Base-by-base conservation (phyloP, 225 moss, liverwort and hornwort genomes). In the Physcomitrellopsis africana region DNA sequence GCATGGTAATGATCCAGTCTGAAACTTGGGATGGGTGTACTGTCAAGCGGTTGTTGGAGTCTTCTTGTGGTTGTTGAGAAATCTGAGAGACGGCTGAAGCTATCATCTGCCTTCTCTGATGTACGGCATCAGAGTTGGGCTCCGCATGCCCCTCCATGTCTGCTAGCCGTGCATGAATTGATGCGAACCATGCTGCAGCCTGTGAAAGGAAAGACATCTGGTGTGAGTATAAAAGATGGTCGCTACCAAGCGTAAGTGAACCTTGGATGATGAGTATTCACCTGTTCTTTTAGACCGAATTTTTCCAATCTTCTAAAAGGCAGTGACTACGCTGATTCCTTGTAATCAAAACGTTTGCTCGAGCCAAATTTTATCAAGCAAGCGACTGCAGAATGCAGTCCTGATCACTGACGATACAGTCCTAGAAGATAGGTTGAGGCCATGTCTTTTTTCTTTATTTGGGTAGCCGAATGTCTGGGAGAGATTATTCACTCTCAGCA, bases 1-100 rank as follows among this genome's bases (percentile, higher is more conserved):
- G 81, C 84, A 84, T 87, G 8, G 81, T 81, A 1, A 75, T 80
- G 54, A 87, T 84, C 81, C 84, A 84, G 52, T 87, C 87, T 10
- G 81, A 84, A 47, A 79, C 77, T 75, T 84, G 87, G 15, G 77
- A 60, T 11, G 84, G 81, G 48, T 87, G 70, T 16, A 82, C 72
- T 63, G 72, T 81, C 72, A 82, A 71, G 67, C 72, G 84, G 32
- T 37, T 82, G 15, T 69, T 22, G 42, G 83, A 80, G 43, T 74
- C 75, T 75, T 87, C 81, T 60, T 84, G 87, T 19, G 84, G 77
- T 72, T 76, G 59, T 43, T 80, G 84, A 51, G 84, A 82, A 57
- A 84, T 63, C 20, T 87, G 79, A 29, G 87, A 77, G 16, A 77
- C 77, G 0, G 79, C 44, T 1, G 68, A 75, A 49, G 87, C 68